Evolutionary conservation across 2,329 filamentous ascomycete species (phyloP).

Genomic region (Lachnellula subtilissima): DNA sequence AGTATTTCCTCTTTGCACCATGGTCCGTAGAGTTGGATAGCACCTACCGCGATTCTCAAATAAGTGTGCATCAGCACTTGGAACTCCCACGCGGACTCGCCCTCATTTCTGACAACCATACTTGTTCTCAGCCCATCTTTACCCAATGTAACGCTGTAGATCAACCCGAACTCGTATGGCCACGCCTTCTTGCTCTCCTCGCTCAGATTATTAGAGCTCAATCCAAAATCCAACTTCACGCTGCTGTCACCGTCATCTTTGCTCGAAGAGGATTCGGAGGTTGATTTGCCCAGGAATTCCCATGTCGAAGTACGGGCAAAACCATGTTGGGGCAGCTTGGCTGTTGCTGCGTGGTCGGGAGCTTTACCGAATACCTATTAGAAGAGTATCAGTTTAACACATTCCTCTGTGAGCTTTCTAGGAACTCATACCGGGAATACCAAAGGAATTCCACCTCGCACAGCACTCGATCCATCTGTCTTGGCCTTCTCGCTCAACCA

Average conservation of each 20-base stretch:
- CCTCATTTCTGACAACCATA: constrained; percentile 85
- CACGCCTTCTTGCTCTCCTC: constrained; percentile 67
- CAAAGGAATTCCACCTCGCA: constrained; percentile 85
- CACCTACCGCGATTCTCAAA: constrained; percentile 68
- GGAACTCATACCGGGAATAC: constrained; percentile 73
- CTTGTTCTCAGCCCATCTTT: constrained; percentile 72
- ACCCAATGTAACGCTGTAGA: constrained; percentile 87
- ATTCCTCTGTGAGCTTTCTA: neutral
- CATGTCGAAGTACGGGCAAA: constrained; percentile 86
- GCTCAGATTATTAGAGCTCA: constrained; percentile 67
- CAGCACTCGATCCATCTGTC: constrained; percentile 82
- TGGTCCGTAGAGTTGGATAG: neutral
- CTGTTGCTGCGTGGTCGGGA: constrained; percentile 70
- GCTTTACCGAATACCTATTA: constrained; percentile 77
- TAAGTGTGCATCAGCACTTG: constrained; percentile 92
- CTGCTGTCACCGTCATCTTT: constrained; percentile 51
- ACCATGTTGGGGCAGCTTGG: constrained; percentile 82
- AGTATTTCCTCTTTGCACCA: constrained; percentile 1
- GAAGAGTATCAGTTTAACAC: neutral
- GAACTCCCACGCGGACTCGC: constrained; percentile 75
- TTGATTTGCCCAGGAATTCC: constrained; percentile 90
- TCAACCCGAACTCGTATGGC: constrained; percentile 81
- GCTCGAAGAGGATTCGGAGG: constrained; percentile 52
- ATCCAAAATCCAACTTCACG: constrained; percentile 93
- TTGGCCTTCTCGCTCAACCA: constrained; percentile 77